phyloP scores from a whole-genome alignment of 805 yeast genomes.

The Hanseniaspora osmophila region DNA sequence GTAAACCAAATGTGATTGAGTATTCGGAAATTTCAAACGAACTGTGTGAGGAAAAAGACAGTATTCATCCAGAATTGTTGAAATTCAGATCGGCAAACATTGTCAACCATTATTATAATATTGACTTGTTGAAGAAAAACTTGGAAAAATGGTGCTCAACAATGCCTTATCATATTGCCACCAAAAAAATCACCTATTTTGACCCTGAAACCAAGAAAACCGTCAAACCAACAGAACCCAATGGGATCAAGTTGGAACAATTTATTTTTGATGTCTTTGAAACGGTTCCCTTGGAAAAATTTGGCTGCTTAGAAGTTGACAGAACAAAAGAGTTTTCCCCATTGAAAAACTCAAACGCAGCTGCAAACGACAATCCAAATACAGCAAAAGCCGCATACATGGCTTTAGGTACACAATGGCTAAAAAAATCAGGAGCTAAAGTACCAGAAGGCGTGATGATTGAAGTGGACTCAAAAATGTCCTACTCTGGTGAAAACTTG shows the following conservation, averaged over 20 bases:
- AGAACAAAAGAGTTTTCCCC: slow-evolving; percentile 84
- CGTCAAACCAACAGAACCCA: slow-evolving; percentile 56
- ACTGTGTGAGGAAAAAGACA: slow-evolving; percentile 53
- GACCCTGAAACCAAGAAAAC: slow-evolving; percentile 33
- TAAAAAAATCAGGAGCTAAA: slow-evolving; percentile 51
- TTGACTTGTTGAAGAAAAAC: slow-evolving; percentile 45
- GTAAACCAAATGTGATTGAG: slow-evolving; percentile 80
- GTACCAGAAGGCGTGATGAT: slow-evolving; percentile 36
- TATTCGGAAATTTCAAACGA: slow-evolving; percentile 78
- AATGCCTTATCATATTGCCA: slow-evolving; percentile 91
- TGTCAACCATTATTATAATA: slow-evolving; percentile 90
- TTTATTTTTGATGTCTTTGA: slow-evolving; percentile 95
- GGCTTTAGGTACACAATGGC: slow-evolving; percentile 62
- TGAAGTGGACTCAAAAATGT: slow-evolving; percentile 64
- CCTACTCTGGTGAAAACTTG: slow-evolving; percentile 66
- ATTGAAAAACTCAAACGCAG: slow-evolving; percentile 76
- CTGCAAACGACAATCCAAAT: slow-evolving; percentile 73
- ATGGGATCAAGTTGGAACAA: slow-evolving; percentile 91
- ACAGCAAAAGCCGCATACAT: slow-evolving; percentile 59
- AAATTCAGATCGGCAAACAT: slow-evolving; percentile 88
- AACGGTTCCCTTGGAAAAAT: slow-evolving; percentile 48
- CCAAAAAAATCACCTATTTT: slow-evolving; percentile 65
- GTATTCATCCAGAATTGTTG: slow-evolving; percentile 37
- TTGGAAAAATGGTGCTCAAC: slow-evolving; percentile 56
- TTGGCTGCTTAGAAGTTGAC: slow-evolving; percentile 86